Evolutionary conservation across 371 early-diverging fungal species (phyloP).

Genomic region (Mucor piriformis): DNA sequence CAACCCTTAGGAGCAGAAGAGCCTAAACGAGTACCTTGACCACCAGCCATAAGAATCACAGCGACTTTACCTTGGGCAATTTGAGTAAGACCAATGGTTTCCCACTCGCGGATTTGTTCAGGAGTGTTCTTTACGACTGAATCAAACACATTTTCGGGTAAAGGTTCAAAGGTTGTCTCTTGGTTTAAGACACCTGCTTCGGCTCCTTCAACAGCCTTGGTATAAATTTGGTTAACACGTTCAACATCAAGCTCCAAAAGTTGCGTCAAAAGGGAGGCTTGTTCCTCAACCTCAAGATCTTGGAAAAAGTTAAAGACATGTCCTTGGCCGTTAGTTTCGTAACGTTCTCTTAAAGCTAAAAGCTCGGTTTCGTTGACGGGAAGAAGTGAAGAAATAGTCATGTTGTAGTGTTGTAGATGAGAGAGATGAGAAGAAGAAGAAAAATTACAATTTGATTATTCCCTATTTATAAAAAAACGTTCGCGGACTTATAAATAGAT

Average conservation of each 20-base stretch:
- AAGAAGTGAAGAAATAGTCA: conserved; percentile 29
- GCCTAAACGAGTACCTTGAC: conserved; percentile 90
- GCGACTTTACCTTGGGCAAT: conserved; percentile 92
- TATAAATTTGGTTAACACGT: conserved; percentile 79
- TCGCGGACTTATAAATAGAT: conserved; percentile 9
- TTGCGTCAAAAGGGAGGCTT: conserved; percentile 65
- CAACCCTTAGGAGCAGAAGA: conserved; percentile 90
- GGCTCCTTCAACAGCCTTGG: conserved; percentile 65
- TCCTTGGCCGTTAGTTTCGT: conserved; percentile 80
- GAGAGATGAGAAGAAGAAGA: conserved; percentile 6
- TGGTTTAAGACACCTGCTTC: conserved; percentile 44
- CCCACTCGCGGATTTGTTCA: conserved; percentile 71
- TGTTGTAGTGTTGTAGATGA: conserved; percentile 8
- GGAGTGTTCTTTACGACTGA: conserved; percentile 66
- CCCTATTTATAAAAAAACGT: conserved; percentile 27
- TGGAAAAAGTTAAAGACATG: conserved; percentile 89
- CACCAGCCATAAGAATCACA: conserved; percentile 92
- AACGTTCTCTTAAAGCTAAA: conserved; percentile 62
- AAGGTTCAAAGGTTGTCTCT: conserved; percentile 66
- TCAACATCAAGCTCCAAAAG: conserved; percentile 76
- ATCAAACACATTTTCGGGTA: conserved; percentile 77
- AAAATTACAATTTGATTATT: conserved; percentile 7
- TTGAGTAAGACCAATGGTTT: conserved; percentile 70
- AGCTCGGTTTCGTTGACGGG: conserved; percentile 40
- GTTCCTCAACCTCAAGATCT: conserved; percentile 60